Base-by-base conservation (phyloP, 2,329 filamentous ascomycete species). In the Coniochaeta pulveracea region DNA sequence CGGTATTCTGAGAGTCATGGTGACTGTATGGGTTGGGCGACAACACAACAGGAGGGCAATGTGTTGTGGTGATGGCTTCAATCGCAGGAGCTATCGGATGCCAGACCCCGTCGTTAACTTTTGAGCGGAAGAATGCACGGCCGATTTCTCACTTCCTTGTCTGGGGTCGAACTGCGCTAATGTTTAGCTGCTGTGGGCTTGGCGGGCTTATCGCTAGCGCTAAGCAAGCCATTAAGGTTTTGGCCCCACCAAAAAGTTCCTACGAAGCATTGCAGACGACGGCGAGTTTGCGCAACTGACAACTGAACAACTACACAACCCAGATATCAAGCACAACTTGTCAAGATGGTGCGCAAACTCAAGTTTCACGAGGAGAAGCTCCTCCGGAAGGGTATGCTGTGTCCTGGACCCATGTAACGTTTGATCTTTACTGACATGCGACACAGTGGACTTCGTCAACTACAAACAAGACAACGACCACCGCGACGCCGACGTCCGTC, bases 281-380 rank as follows among this genome's bases (percentile, higher is more conserved):
- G n/a, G n/a, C n/a, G n/a, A n/a, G n/a, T n/a, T n/a, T n/a, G n/a
- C n/a, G n/a, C n/a, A n/a, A n/a, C n/a, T n/a, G n/a, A n/a, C n/a
- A n/a, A n/a, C n/a, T n/a, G n/a, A n/a, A n/a, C n/a, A n/a, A n/a
- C n/a, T n/a, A n/a, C n/a, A n/a, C n/a, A n/a, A n/a, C n/a, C n/a
- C n/a, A n/a, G n/a, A n/a, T n/a, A n/a, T n/a, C n/a, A 26, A 17
- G 16, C 29, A 33, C 26, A 26, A 34, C 17, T 25, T 22, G 38
- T 28, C 54, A 70, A 45, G 16, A 96, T 96, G 91, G 85, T 93
- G 46, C 81, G 91, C 48, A 86, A 93, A 66, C 76, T 98, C 54
- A 96, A 95, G 63, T 76, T 93, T 61, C 89, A 95, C 62, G 91
- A 98, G 76, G 77, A 91, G 56, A 93, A 91, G 71, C 81, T 96